Conservation (phyloP, 1,284 basidiomycete genomes). For the Moniliophthora roreri region DNA sequence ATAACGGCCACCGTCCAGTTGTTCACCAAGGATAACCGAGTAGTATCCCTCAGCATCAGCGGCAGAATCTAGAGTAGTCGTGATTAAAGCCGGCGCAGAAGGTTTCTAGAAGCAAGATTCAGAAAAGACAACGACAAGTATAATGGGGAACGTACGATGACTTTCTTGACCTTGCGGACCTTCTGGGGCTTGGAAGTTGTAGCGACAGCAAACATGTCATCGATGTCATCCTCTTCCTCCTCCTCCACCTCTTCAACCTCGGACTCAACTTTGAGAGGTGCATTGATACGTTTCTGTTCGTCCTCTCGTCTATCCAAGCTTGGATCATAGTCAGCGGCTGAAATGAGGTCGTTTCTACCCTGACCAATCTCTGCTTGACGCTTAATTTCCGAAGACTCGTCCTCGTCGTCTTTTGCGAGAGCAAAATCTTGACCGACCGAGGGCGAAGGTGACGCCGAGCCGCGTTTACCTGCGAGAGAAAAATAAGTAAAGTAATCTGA, state of each 20-base stretch:
- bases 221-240: slow-evolving; percentile 76
- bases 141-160: slow-evolving; percentile 41
- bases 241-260: slow-evolving; percentile 41
- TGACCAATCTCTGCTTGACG: slow-evolving; percentile 42
- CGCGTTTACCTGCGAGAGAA: slow-evolving; percentile 40
- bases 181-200: slow-evolving; percentile 56
- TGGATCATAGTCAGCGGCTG: slow-evolving; percentile 93
- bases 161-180: slow-evolving; percentile 59
- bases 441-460: slow-evolving; percentile 56
- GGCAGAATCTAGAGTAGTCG: slow-evolving; percentile 70
- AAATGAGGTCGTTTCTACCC: slow-evolving; percentile 60
- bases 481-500: neutral
- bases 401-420: slow-evolving; percentile 59
- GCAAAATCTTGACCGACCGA: slow-evolving; percentile 50
- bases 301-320: slow-evolving; percentile 82
- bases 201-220: slow-evolving; percentile 86
- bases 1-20: slow-evolving; percentile 90
- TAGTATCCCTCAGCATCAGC: slow-evolving; percentile 96
- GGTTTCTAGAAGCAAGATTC: slow-evolving; percentile 41
- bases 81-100: slow-evolving; percentile 62
- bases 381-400: slow-evolving; percentile 40
- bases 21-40: slow-evolving; percentile 90
- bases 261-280: slow-evolving; percentile 18
- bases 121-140: neutral
- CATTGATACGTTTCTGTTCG: slow-evolving; percentile 66